phyloP scores from a whole-genome alignment of 2,329 filamentous ascomycete species.

The Penicillium corylophilum region DNA sequence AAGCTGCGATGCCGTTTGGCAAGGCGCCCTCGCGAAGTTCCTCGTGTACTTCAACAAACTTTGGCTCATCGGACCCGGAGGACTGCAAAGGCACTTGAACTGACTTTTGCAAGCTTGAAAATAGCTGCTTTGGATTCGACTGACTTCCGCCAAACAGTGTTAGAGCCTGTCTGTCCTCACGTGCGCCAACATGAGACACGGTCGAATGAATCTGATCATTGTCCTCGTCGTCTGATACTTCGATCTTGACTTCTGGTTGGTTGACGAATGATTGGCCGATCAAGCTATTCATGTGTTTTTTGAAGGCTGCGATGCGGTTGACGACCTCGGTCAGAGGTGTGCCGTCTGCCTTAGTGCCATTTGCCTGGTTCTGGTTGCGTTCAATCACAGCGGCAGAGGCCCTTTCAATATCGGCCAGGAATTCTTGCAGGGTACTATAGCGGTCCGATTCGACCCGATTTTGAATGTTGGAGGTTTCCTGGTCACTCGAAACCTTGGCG shows the following conservation, averaged over 20 bases:
- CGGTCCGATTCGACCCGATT: conserved; percentile 36
- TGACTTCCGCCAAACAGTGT: conserved; percentile 77
- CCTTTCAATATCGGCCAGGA: conserved; percentile 44
- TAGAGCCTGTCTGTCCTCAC: conserved; percentile 62
- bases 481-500: conserved; percentile 40
- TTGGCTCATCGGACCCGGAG: conserved; percentile 36
- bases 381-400: conserved; percentile 40
- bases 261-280: conserved; percentile 61
- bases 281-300: conserved; percentile 61
- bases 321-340: conserved; percentile 36
- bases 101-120: conserved; percentile 73
- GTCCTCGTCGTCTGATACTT: conserved; percentile 34
- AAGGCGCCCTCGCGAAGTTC: conserved; percentile 64
- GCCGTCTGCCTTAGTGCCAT: conserved; percentile 26
- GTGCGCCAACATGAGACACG: conserved; percentile 39
- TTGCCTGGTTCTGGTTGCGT: conserved; percentile 33
- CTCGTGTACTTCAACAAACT: conserved; percentile 43
- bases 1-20: conserved; percentile 71
- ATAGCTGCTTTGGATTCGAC: conserved; percentile 72
- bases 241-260: conserved; percentile 36
- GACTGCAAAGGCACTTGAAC: conserved; percentile 34
- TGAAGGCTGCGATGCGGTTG: conserved; percentile 56
- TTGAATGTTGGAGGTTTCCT: conserved; percentile 38
- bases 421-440: conserved; percentile 44
- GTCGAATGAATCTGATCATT: conserved; percentile 39